These are phyloP conservation scores for Arabidopsis hybrid DNA, from an alignment of 441 rosid genomes.

Conservation along the genomic window DNA sequence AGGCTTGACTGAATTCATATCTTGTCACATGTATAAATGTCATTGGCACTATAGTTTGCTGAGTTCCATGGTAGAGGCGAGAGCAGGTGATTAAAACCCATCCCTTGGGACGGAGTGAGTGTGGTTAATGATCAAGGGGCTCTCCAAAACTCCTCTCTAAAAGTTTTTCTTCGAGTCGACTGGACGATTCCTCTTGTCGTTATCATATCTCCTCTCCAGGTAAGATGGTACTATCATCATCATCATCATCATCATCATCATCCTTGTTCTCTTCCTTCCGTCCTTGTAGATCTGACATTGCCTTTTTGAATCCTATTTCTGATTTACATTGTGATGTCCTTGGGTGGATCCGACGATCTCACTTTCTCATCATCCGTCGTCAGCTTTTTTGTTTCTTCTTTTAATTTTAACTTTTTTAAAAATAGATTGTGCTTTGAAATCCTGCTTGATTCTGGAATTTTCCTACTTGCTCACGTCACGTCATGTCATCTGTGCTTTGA, in stretches of 20 bases:
- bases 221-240: not conserved
- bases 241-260: not conserved
- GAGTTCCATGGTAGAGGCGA: too few species aligned
- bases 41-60: too few species aligned
- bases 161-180: constrained; percentile 26
- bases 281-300: constrained; percentile 9
- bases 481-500: constrained; percentile 1
- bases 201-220: constrained; percentile 35
- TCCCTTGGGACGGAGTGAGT: not conserved
- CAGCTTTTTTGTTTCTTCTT: not conserved
- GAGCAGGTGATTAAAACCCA: too few species aligned
- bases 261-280: not conserved
- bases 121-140: too few species aligned
- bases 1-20: too few species aligned
- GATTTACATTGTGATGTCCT: too few species aligned
- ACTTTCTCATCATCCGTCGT: constrained; percentile 18
- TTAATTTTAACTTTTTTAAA: too few species aligned
- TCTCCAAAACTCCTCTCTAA: constrained; percentile 21
- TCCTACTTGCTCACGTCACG: constrained; percentile 32
- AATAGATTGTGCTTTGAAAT: too few species aligned
- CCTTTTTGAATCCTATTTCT: not conserved
- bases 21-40: too few species aligned
- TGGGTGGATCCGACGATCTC: constrained; percentile 35
- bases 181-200: constrained; percentile 18
- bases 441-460: constrained; percentile 18